Evolutionary conservation across 495 filamentous ascomycete genomes (phyloP).

Genomic region (Acidomyces sp.): DNA sequence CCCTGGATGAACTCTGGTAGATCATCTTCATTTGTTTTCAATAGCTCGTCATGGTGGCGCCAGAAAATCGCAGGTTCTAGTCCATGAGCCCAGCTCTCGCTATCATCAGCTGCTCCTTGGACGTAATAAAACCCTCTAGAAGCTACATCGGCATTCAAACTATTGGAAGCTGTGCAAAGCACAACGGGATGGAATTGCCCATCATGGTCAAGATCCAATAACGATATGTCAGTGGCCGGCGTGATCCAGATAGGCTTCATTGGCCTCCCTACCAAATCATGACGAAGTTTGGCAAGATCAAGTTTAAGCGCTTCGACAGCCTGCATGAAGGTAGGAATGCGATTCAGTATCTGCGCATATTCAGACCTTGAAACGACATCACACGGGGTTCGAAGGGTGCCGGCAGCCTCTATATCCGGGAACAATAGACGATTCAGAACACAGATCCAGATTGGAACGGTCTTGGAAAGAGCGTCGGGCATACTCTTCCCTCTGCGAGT

Average conservation of each 20-base stretch:
- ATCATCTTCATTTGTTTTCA: constrained; percentile 48
- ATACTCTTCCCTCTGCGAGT: constrained; percentile 78
- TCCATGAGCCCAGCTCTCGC: constrained; percentile 65
- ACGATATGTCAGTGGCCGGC: constrained; percentile 29
- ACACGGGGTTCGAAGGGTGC: constrained; percentile 49
- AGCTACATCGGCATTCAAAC: constrained; percentile 51
- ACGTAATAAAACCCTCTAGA: constrained; percentile 62
- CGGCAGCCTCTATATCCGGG: constrained; percentile 37
- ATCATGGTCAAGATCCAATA: constrained; percentile 1
- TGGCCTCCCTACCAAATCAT: constrained; percentile 38
- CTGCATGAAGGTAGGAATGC: constrained; percentile 50
- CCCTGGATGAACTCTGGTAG: constrained; percentile 48
- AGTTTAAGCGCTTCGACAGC: constrained; percentile 35
- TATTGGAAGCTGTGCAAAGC: constrained; percentile 66
- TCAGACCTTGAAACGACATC: constrained; percentile 59
- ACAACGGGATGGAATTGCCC: constrained; percentile 57
- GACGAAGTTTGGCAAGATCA: constrained; percentile 29
- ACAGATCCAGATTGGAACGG: constrained; percentile 82
- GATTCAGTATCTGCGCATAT: constrained; percentile 59
- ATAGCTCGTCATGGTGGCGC: constrained; percentile 44
- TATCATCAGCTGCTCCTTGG: constrained; percentile 88
- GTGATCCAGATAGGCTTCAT: constrained; percentile 53
- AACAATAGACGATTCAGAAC: constrained; percentile 75
- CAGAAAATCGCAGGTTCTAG: constrained; percentile 71
- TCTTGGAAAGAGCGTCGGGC: constrained; percentile 86